These are phyloP conservation scores for Schizochytrium sp. DNA, from an alignment of 108 stramenopile genomes.

Conservation along the genomic window DNA sequence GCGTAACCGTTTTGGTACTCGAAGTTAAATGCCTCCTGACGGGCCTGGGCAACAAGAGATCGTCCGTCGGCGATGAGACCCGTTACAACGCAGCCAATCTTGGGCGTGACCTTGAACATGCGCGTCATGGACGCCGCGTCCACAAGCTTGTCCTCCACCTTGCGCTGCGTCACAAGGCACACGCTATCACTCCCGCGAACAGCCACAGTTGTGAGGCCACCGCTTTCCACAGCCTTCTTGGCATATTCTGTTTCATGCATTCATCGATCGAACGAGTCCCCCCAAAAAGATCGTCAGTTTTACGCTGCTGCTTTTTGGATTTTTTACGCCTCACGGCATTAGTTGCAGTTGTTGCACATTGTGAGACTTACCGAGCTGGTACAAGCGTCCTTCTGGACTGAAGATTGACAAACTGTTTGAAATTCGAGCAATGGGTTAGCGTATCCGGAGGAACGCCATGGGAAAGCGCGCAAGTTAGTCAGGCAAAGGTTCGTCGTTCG, in stretches of 20 bases:
- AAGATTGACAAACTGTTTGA: conserved; percentile 75
- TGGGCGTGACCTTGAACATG: conserved; percentile 72
- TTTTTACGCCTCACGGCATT: too few relatives aligned
- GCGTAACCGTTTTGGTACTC: conserved; percentile 86
- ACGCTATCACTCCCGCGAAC: conserved; percentile 75
- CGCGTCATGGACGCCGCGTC: conserved; percentile 78
- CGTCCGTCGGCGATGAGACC: conserved; percentile 54
- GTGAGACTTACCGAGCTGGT: conserved; percentile 64
- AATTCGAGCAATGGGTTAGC: background rate
- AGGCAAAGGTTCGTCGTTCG: too few relatives aligned
- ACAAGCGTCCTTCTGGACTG: conserved; percentile 93
- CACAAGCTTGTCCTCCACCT: conserved; percentile 64
- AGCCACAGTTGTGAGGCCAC: conserved; percentile 87
- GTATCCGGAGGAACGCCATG: too few relatives aligned
- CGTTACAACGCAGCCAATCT: conserved; percentile 80
- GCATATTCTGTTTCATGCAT: conserved; percentile 70
- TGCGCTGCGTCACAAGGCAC: conserved; percentile 93
- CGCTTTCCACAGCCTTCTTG: conserved; percentile 84
- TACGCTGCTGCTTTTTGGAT: too few relatives aligned
- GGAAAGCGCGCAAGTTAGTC: too few relatives aligned
- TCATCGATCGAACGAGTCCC: background rate
- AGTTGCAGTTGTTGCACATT: too few relatives aligned
- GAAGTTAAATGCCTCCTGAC: conserved; percentile 90
- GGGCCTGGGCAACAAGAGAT: conserved; percentile 71
- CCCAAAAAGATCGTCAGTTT: background rate